These are phyloP conservation scores for Hygrophorus pudorinus DNA, from an alignment of 768 basidiomycete genomes.

Conservation along the genomic window DNA sequence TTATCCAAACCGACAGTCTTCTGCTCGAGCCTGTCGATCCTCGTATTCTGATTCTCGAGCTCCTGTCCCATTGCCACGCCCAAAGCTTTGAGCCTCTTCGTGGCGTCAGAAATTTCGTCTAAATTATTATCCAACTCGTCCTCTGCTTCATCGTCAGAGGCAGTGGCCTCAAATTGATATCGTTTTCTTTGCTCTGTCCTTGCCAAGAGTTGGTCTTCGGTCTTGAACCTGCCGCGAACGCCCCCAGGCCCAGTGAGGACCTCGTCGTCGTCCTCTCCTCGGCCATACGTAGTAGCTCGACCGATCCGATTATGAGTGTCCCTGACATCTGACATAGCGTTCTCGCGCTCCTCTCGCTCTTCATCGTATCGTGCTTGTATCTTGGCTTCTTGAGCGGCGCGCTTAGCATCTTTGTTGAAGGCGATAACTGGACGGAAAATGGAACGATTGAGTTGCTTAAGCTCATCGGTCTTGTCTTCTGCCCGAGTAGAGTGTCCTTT, in stretches of 20 bases:
- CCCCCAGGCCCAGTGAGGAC: conserved; percentile 22
- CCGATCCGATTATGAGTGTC: conserved; percentile 84
- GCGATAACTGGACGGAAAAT: conserved; percentile 91
- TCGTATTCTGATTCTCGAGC: conserved; percentile 74
- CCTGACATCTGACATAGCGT: conserved; percentile 75
- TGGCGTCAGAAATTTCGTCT: conserved; percentile 71
- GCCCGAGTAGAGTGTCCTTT: conserved; percentile 82
- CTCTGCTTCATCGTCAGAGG: conserved; percentile 89
- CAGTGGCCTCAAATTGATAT: conserved; percentile 87
- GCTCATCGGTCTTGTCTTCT: conserved; percentile 88
- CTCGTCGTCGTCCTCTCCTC: conserved; percentile 35
- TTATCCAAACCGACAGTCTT: conserved; percentile 73
- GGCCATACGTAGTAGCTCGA: conserved; percentile 55
- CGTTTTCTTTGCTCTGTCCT: conserved; percentile 67
- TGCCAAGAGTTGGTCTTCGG: conserved; percentile 39
- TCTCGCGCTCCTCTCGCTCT: conserved; percentile 76
- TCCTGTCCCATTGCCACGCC: conserved; percentile 82
- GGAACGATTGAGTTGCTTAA: conserved; percentile 88
- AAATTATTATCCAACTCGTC: conserved; percentile 91
- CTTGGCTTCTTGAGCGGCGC: conserved; percentile 77
- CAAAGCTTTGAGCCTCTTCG: conserved; percentile 69
- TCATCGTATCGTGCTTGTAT: conserved; percentile 80
- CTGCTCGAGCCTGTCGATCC: conserved; percentile 66
- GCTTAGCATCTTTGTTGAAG: conserved; percentile 90
- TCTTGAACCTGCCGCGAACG: conserved; percentile 32